phyloP scores from a whole-genome alignment of 2,329 filamentous ascomycete species.

The Beauveria scarabaeidicola region DNA sequence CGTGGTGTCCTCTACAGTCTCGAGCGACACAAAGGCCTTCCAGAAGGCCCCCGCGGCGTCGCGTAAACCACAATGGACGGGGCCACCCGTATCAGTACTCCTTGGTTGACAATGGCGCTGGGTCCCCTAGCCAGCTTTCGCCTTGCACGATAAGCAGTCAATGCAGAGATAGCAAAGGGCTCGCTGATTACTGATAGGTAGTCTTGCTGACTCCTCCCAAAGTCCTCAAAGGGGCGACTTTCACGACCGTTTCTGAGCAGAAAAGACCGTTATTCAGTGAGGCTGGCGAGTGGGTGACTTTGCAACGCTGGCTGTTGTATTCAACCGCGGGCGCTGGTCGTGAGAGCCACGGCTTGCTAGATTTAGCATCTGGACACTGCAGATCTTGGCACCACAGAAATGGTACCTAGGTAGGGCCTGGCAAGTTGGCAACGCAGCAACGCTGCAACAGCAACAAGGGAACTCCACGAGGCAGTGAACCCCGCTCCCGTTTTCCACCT shows the following conservation, averaged over 20 bases:
- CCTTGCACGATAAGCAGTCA: background rate
- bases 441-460: background rate
- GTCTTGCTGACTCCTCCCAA: background rate
- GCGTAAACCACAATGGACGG: background rate
- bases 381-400: slow-evolving; percentile 10
- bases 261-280: background rate
- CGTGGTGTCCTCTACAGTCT: background rate
- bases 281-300: background rate
- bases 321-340: background rate
- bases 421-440: too few relatives aligned
- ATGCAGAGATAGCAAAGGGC: background rate
- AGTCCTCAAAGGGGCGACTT: background rate
- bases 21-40: background rate
- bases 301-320: background rate
- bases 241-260: too few relatives aligned
- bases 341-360: background rate
- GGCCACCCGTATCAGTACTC: background rate
- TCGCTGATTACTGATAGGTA: background rate
- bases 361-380: slow-evolving; percentile 5
- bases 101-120: background rate
- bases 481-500: background rate
- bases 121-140: background rate
- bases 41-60: background rate
- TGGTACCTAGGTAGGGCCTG: background rate
- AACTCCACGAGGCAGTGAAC: slow-evolving; percentile 5